These are phyloP conservation scores for Boletus coccyginus DNA, from an alignment of 768 basidiomycete genomes.

Conservation along the genomic window DNA sequence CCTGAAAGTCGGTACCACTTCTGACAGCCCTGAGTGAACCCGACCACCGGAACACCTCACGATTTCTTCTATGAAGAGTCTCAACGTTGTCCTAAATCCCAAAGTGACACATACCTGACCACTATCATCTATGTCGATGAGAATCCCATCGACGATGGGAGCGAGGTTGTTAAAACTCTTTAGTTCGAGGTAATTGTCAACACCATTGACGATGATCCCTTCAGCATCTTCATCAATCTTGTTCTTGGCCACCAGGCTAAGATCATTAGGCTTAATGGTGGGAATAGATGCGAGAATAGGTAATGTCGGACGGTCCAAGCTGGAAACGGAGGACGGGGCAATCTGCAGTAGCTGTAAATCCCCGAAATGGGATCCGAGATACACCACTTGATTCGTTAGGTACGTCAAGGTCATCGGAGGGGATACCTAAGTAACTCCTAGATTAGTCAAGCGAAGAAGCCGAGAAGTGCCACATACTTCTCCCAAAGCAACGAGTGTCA, in stretches of 20 bases:
- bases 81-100: background rate
- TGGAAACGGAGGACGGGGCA: slow-evolving; percentile 41
- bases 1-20: slow-evolving; percentile 78
- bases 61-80: slow-evolving; percentile 55
- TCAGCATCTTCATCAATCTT: slow-evolving; percentile 24
- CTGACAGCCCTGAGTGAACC: slow-evolving; percentile 77
- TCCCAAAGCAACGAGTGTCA: slow-evolving; percentile 66
- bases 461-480: slow-evolving; percentile 43
- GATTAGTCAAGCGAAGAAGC: slow-evolving; percentile 5
- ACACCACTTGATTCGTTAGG: slow-evolving; percentile 66
- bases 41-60: slow-evolving; percentile 86
- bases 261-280: slow-evolving; percentile 37
- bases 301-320: slow-evolving; percentile 42
- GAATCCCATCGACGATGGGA: slow-evolving; percentile 77
- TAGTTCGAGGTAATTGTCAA: slow-evolving; percentile 56
- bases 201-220: slow-evolving; percentile 49
- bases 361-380: slow-evolving; percentile 78
- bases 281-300: slow-evolving; percentile 49
- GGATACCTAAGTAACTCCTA: slow-evolving; percentile 46
- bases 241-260: slow-evolving; percentile 41
- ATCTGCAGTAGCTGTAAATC: no score
- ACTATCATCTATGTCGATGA: slow-evolving; percentile 68
- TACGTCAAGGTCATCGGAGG: no score
- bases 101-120: slow-evolving; percentile 52
- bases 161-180: slow-evolving; percentile 75